Evolutionary conservation across 1,284 basidiomycete species (phyloP).

Genomic region (Ustilago trichophora): DNA sequence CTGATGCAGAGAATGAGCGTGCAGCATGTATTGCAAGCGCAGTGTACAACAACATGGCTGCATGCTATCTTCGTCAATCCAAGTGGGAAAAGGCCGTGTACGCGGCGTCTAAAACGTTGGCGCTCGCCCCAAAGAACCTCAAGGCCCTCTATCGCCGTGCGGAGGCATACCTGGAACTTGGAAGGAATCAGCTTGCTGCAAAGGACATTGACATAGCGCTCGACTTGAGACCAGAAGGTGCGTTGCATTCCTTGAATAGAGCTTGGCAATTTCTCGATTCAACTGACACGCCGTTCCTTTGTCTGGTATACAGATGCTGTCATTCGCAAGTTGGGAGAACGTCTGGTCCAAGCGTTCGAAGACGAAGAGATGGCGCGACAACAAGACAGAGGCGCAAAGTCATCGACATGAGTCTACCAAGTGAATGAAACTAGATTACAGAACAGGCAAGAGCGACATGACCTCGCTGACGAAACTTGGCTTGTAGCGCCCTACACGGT

Average conservation of each 20-base stretch:
- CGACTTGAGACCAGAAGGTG: slow-evolving; percentile 35
- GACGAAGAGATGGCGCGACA: slow-evolving; percentile 8
- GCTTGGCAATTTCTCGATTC: too few relatives aligned
- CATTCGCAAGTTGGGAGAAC: slow-evolving; percentile 39
- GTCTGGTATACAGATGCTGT: slow-evolving; percentile 14
- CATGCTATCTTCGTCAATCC: slow-evolving; percentile 36
- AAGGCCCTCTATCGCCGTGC: slow-evolving; percentile 49
- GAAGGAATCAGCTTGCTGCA: slow-evolving; percentile 28
- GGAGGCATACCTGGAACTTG: slow-evolving; percentile 39
- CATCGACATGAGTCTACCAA: not conserved
- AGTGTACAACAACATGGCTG: slow-evolving; percentile 48
- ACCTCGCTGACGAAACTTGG: too few relatives aligned
- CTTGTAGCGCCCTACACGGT: too few relatives aligned
- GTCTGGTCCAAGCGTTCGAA: slow-evolving; percentile 29
- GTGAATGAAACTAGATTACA: not conserved
- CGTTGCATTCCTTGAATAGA: not conserved
- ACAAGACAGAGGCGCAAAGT: not conserved
- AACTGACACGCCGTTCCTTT: not conserved
- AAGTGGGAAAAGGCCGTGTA: slow-evolving; percentile 44
- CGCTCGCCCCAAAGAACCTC: slow-evolving; percentile 30
- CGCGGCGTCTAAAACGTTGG: slow-evolving; percentile 34
- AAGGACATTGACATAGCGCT: slow-evolving; percentile 41
- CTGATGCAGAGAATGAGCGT: slow-evolving; percentile 27
- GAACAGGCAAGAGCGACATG: too few relatives aligned
- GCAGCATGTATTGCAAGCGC: slow-evolving; percentile 36